Conservation (phyloP, 2,329 filamentous ascomycete genomes). For the Aspergillus sp. region DNA sequence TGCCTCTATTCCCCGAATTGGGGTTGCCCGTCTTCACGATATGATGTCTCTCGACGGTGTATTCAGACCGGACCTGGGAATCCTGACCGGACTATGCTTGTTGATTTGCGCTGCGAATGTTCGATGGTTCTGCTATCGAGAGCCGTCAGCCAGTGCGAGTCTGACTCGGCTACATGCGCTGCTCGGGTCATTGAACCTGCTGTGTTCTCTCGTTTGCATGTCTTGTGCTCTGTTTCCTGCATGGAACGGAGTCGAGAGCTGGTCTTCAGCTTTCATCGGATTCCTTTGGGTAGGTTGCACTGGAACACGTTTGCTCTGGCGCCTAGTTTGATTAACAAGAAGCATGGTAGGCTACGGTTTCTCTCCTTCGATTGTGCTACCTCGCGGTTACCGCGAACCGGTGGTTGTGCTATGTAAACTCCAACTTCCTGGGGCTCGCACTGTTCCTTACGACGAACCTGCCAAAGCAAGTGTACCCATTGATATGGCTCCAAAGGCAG, state of each 20-base stretch:
- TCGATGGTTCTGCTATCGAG: background rate
- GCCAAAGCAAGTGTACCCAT: constrained; percentile 3
- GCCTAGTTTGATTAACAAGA: background rate
- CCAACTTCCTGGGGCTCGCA: constrained; percentile 1
- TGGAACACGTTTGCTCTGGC: background rate
- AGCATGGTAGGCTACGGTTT: constrained; percentile 1
- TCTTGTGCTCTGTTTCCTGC: background rate
- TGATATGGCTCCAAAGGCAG: constrained; percentile 5
- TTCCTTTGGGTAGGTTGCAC: background rate
- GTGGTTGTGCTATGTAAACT: background rate
- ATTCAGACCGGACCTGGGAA: background rate
- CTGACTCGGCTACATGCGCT: background rate
- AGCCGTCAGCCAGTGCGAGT: background rate
- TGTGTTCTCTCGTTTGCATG: background rate
- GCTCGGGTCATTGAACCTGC: background rate
- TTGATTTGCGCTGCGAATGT: background rate
- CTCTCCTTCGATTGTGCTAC: constrained; percentile 1
- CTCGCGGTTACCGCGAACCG: background rate
- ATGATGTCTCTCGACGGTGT: background rate
- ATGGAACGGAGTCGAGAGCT: background rate
- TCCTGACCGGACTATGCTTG: background rate
- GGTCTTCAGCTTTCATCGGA: background rate
- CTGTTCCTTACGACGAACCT: constrained; percentile 3
- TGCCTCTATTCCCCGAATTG: background rate
- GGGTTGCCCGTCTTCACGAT: background rate